These are phyloP conservation scores for Microthlaspi erraticum DNA, from an alignment of 345 rosid genomes.

Conservation along the genomic window DNA sequence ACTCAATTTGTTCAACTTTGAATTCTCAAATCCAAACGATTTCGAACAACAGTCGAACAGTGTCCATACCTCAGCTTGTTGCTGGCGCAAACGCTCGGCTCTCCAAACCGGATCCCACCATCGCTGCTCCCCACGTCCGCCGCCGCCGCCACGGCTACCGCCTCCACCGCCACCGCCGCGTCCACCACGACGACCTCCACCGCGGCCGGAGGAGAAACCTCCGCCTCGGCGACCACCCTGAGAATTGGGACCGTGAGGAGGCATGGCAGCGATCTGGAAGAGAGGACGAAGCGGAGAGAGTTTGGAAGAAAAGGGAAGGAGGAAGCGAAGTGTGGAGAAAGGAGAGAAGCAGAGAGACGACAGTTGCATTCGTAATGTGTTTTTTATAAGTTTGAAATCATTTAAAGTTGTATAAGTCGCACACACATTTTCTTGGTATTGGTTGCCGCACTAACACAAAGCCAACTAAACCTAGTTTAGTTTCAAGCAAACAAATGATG, in stretches of 20 bases:
- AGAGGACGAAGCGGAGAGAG: conserved; percentile 33
- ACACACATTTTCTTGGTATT: neutral
- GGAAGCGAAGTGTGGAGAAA: conserved; percentile 25
- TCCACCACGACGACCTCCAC: conserved; percentile 59
- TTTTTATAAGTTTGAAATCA: neutral
- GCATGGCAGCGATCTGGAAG: conserved; percentile 48
- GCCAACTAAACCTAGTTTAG: neutral
- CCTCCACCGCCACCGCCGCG: conserved; percentile 57
- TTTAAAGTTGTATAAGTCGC: neutral
- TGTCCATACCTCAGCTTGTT: conserved; percentile 56
- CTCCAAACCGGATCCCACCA: conserved; percentile 99
- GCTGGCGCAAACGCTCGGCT: conserved; percentile 84
- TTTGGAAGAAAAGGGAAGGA: conserved; percentile 28
- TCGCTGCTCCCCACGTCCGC: conserved; percentile 91
- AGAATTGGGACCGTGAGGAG: conserved; percentile 65
- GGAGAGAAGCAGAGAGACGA: conserved; percentile 11
- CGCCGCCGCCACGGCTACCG: conserved; percentile 46
- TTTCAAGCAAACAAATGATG: conserved; percentile 6
- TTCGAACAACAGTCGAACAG: conserved; percentile 14
- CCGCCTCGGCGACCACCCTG: conserved; percentile 49
- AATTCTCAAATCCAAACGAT: neutral
- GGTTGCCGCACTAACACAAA: neutral
- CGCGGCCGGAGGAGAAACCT: conserved; percentile 35
- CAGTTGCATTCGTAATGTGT: conserved; percentile 26
- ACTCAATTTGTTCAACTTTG: neutral